Base-by-base conservation (phyloP, 2,329 filamentous ascomycete genomes). In the Botrytis fabae region DNA sequence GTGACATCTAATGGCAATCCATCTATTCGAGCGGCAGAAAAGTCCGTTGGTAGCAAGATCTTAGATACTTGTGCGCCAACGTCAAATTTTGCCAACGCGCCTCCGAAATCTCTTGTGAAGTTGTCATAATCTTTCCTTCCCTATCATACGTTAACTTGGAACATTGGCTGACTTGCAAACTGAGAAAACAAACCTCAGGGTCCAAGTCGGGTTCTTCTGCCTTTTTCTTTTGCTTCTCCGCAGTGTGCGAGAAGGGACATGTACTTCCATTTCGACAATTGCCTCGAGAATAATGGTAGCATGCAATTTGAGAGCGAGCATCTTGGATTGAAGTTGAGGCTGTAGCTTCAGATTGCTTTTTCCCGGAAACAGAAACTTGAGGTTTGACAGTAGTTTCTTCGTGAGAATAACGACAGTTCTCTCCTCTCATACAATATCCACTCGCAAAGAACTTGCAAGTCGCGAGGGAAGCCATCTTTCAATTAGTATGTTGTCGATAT, bases 41-140 rank as follows among this genome's bases (percentile, higher is more conserved):
- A 79, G 69, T 80, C 78, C 38, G 75, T 61, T 14, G 77, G 75
- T 54, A 79, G 74, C 35, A 74, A 75, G n/a, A 79, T 70, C 74
- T 78, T 79, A n/a, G 73, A 42, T n/a, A 78, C 69, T 38, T 78
- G 73, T 63, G 74, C 78, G 25, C 73, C 73, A 20, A 75, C 73
- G 63, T 76, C 73, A 70, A 78, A 80, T 62, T 74, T 73, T 25
- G 75, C 75, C 38, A 69, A 71, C 18, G 78, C 75, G 32, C 78
- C 78, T 28, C 44, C 73, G 35, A 79, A 42, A 44, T 77, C 73
- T 68, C 78, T 78, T 71, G 71, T 75, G 68, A 77, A 76, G 73
- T 77, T 64, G 65, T 79, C 76, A 22, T 70, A 63, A 38, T 60
- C 66, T 22, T 75, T 66, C 63, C 74, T 72, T n/a, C 73, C 71